A percentile compares a stretch with the other conserved stretches of the same genome.
These are phyloP conservation scores for Cutaneotrichosporon sp. DNA, from an alignment of 1,284 basidiomycete species.

Conservation along the genomic window DNA sequence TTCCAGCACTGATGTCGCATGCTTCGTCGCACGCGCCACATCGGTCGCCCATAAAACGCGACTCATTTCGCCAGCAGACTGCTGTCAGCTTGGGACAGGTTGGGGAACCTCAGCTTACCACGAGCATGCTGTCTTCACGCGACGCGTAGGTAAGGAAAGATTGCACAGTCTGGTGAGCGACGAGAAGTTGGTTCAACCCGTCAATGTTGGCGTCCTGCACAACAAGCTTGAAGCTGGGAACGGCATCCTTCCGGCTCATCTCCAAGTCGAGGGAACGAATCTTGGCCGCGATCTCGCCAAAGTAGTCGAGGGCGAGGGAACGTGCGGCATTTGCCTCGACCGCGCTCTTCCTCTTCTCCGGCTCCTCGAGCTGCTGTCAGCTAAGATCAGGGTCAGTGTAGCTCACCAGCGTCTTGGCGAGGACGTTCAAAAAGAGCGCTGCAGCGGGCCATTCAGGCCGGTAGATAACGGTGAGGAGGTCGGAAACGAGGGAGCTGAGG, in stretches of 20 bases:
- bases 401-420: conserved; percentile 75
- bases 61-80: conserved; percentile 33
- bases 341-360: conserved; percentile 73
- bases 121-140: conserved; percentile 35
- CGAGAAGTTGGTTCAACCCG: conserved; percentile 57
- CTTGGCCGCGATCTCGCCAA: conserved; percentile 82
- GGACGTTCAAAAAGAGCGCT: conserved; percentile 67
- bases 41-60: conserved; percentile 39
- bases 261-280: conserved; percentile 56
- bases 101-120: conserved; percentile 19
- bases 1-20: conserved; percentile 27
- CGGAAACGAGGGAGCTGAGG: conserved; percentile 82
- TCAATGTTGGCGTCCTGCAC: conserved; percentile 55
- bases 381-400: not conserved
- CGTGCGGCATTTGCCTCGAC: conserved; percentile 75
- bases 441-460: conserved; percentile 98
- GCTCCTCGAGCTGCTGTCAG: conserved; percentile 58
- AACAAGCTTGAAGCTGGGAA: conserved; percentile 65
- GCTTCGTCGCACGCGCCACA: conserved; percentile 26
- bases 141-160: conserved; percentile 38
- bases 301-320: conserved; percentile 82
- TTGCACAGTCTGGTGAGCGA: conserved; percentile 51
- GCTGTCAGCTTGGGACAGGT: not conserved
- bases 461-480: conserved; percentile 81
- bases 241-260: conserved; percentile 12